Evolutionary conservation across 257 asterid species (phyloP), one percentile per base, ranked within the genome.

Genomic region (Anisodus acutangulus): DNA sequence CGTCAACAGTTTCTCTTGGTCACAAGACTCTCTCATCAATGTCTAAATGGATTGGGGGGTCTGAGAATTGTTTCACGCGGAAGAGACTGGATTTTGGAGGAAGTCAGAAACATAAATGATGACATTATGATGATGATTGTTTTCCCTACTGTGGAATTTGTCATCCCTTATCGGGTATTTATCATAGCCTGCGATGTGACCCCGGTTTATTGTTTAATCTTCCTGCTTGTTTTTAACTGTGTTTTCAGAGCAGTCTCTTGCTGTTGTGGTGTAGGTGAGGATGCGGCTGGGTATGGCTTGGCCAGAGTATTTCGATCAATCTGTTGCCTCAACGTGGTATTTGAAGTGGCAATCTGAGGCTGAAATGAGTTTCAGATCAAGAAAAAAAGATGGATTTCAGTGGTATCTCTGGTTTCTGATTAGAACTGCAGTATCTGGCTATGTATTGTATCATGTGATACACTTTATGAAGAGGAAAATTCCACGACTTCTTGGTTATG

Each of bases 211-310:
- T 35, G 3, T 84, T 63, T 43, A 84, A 59, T 58, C 66, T 70
- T 84, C 76, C 79, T 74, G 41, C 79, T 45, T 49, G 49, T 78
- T 53, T 78, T 53, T 54, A 78, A 78, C 64, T 8, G 82, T 78
- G n/a, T 81, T 62, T 79, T 83, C 83, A 17, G 43, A 69, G 63
- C 37, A 60, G 60, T 57, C 81, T 83, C 31, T 83, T 86, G 62
- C 37, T 84, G 62, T 85, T 76, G 81, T 85, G 57, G 53, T 78
- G 82, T 84, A 97, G 99, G 84, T 90, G 82, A 92, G 98, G 89
- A 88, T 93, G 88, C 90, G 79, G 47, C 88, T 96, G 88, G 98
- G 99, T 78, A 96, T 96, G 99, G 98, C 98, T 80, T 92, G 94
- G 97, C 99, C 98, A 55, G 98, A 95, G 90, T 92, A 92, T 87